Conservation (phyloP, 306 rosid species). For the Luffa acutangula region DNA sequence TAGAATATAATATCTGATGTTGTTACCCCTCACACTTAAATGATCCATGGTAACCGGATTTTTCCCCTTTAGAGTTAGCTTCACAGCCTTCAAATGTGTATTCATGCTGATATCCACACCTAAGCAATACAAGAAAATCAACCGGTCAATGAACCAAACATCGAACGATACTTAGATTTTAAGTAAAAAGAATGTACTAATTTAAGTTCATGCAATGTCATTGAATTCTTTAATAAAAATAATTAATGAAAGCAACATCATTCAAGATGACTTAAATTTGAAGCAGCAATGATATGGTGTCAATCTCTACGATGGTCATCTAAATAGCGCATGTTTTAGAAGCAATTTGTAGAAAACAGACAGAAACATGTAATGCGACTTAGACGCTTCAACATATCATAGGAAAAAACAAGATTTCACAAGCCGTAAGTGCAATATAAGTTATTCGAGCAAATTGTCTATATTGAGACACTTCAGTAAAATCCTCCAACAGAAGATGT, state of each 20-base stretch:
- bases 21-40: slow-evolving; percentile 94
- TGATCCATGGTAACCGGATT: slow-evolving; percentile 91
- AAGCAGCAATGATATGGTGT: background rate
- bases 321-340: background rate
- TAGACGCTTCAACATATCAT: background rate
- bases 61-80: slow-evolving; percentile 84
- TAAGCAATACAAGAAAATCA: slow-evolving; percentile 21
- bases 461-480: background rate
- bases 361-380: background rate
- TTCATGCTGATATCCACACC: slow-evolving; percentile 85
- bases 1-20: slow-evolving; percentile 71
- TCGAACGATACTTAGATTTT: background rate
- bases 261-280: background rate
- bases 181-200: background rate
- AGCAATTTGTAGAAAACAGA: background rate
- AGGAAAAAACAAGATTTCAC: background rate
- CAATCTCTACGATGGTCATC: background rate
- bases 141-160: slow-evolving; percentile 13
- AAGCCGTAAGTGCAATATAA: background rate
- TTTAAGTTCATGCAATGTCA: background rate
- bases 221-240: background rate
- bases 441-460: background rate
- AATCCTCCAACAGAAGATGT: background rate
- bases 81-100: slow-evolving; percentile 89
- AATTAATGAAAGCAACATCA: background rate